Evolutionary conservation across 1,139 yeast genomes (phyloP).

Genomic region (Candida buenavistaensis): DNA sequence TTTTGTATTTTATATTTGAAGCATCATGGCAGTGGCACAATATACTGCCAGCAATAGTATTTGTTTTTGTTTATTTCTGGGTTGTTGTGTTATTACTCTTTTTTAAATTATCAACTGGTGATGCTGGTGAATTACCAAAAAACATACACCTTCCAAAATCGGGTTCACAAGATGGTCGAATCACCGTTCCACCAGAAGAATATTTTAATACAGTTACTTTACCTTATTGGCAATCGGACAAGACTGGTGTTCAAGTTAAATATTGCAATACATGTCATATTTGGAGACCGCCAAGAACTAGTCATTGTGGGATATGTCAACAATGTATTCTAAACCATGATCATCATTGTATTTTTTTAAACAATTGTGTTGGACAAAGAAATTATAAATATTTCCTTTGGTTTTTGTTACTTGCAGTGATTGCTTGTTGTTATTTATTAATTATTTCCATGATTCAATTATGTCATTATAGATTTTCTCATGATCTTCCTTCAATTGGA

Average conservation of each 20-base stretch:
- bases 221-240: conserved; percentile 40
- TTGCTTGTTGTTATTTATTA: conserved; percentile 23
- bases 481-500: conserved; percentile 7
- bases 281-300: conserved; percentile 48
- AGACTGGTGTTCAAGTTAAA: conserved; percentile 39
- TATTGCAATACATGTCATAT: conserved; percentile 48
- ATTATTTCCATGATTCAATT: conserved; percentile 29
- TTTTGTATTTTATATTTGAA: conserved; percentile 44
- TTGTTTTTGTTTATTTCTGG: conserved; percentile 63
- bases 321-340: conserved; percentile 46
- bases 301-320: conserved; percentile 46
- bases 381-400: conserved; percentile 41
- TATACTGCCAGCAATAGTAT: conserved; percentile 57
- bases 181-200: conserved; percentile 51
- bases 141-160: conserved; percentile 58
- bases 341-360: conserved; percentile 41
- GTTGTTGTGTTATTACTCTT: conserved; percentile 46
- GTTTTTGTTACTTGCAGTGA: conserved; percentile 30
- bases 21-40: conserved; percentile 61
- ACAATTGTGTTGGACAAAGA: conserved; percentile 43
- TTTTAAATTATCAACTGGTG: conserved; percentile 56
- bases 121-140: conserved; percentile 74
- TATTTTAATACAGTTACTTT: conserved; percentile 57
- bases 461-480: conserved; percentile 20
- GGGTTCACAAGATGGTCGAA: conserved; percentile 1